Evolutionary conservation across 2,329 filamentous ascomycete species (phyloP), one percentile per base, ranked within the genome.

Genomic region (Ophiobolus disseminans): DNA sequence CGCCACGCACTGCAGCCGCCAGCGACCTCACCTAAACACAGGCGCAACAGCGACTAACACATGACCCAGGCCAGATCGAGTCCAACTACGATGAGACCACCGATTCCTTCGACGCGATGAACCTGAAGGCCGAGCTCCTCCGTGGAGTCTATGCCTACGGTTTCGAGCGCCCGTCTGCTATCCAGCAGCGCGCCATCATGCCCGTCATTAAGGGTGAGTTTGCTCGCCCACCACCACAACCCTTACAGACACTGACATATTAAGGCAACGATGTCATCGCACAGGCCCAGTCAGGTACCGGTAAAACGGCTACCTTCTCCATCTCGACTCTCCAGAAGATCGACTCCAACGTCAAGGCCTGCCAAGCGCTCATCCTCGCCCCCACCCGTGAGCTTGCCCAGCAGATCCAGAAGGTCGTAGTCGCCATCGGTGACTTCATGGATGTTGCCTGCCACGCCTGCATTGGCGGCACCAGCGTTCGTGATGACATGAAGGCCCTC

Each of bases 31-130:
- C 11, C 20, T 23, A 42, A 25, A 19, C 20, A 21, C 40, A 31
- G 23, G 31, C 16, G 50, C 45, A 48, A 41, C 40, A 40, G 20
- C 11, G 23, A 40, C 56, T 60, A 62, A 62, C 55, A 45, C 55
- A 44, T 50, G 45, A 50, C 75, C 72, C 77, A 96, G 93, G 88
- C 80, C 91, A 96, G 83, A 99, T 99, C 85, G 95, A 99, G 86
- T 96, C 92, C 76, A 99, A 99, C 90, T 99, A 97, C 83, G 94
- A 99, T 86, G 92, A 97, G 86, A 92, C 93, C 73, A 93, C 94
- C 80, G 95, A 99, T 82, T 96, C 91, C 57, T 99, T 99, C 82
- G 94, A 99, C 81, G 85, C 92, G 72, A 99, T 99, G 94, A 88
- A 87, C 81, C 86, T 99, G 74, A 96, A 95, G 86, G 76, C 91